Evolutionary conservation across 1,139 yeast genomes (phyloP), one percentile per base, ranked within the genome.

Genomic region (Candida sojae): DNA sequence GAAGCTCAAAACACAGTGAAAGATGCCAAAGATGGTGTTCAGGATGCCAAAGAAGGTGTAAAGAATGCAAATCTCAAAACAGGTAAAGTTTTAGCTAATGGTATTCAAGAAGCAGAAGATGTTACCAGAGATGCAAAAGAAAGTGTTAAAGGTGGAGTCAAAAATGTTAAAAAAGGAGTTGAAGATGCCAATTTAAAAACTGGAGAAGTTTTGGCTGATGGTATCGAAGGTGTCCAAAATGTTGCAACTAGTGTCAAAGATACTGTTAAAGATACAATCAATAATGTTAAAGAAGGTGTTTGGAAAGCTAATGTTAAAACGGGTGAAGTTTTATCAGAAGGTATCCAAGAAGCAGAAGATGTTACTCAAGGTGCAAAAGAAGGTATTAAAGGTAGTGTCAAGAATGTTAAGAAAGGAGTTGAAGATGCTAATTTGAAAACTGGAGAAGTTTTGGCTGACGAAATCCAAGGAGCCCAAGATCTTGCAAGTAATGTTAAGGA

Each of bases 331-430:
- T 28, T 45, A 4, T 50, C 53, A 6, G 32, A 28, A 13, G 47
- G 42, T 12, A 42, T 48, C 30, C 38, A 48, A 10, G 52, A 48
- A 10, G 49, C 49, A 4, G 43, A 48, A 38, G 43, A 47, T n/a
- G 34, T 40, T 10, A 42, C 48, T 10, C 31, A 37, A 17, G 42
- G 38, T 21, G 28, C 23, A 5, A 32, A 33, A 4, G 46, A 21
- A 7, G 25, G 39, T 2, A 47, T 38, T 7, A 32, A 33, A 4
- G 46, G n/a, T 8, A 21, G 39, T 7, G 48, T 38, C 1, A 38
- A 48, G 32, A 40, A 41, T 9, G 43, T 47, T 30, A 45, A 47
- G 17, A 21, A 38, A 34, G 42, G 42, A 11, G 49, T 42, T 2
- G 32, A 43, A 23, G 46, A 43, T 7, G 47, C 44, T 2, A 50